Conservation (phyloP, 1,284 basidiomycete genomes). For the Ustilago xerochloae region DNA sequence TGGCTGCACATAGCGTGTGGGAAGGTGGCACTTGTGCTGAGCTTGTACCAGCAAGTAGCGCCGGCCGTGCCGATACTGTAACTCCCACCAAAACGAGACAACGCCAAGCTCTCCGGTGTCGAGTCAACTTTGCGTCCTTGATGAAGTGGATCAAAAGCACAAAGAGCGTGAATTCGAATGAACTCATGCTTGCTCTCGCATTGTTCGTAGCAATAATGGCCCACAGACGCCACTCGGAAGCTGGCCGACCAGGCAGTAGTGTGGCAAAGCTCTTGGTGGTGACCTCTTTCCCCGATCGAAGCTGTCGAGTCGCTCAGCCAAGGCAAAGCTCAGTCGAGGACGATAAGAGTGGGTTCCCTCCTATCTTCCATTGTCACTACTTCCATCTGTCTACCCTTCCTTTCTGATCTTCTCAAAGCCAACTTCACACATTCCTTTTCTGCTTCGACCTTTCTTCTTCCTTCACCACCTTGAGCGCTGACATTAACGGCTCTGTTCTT, state of each 20-base stretch:
- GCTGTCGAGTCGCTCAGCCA: no score
- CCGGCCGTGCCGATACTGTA: neutral
- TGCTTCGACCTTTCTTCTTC: neutral
- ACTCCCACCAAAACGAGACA: no score
- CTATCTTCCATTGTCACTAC: no score
- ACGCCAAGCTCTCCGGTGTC: no score
- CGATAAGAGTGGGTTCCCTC: no score
- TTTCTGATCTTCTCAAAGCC: no score
- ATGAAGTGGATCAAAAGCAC: no score
- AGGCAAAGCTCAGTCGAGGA: neutral
- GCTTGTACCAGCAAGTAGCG: neutral
- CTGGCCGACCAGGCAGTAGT: neutral
- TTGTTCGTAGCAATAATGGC: neutral
- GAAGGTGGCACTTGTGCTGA: neutral
- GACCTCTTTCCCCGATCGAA: neutral
- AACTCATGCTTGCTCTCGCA: no score
- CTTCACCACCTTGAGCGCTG: neutral
- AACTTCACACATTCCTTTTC: neutral
- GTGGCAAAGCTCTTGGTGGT: neutral
- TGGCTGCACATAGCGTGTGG: neutral
- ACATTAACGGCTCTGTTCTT: neutral
- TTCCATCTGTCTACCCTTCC: neutral
- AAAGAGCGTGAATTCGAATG: no score
- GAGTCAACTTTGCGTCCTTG: no score
- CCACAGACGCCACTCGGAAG: neutral